Conservation (phyloP, 352 stramenopile genomes). For the Globisporangium acanthophoron region DNA sequence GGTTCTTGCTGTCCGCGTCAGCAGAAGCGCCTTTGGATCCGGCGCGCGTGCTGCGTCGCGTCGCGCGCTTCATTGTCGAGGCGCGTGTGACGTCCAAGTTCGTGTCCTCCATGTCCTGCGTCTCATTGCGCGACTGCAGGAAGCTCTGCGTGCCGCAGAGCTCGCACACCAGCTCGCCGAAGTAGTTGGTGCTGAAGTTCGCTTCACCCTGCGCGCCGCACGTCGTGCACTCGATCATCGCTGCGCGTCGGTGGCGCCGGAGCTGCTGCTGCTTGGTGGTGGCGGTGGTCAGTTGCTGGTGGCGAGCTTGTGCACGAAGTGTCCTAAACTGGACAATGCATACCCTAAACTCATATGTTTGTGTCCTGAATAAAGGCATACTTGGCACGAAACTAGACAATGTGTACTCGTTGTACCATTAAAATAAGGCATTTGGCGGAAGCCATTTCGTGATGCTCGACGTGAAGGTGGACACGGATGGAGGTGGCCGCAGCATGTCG, state of each 20-base stretch:
- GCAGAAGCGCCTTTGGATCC: background rate
- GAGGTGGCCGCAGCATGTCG: too few relatives aligned
- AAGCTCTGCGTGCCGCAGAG: conserved; percentile 82
- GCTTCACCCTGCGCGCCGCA: conserved; percentile 68
- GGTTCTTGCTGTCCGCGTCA: background rate
- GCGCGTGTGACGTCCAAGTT: conserved; percentile 34
- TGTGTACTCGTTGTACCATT: too few relatives aligned
- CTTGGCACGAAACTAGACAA: background rate
- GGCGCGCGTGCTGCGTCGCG: conserved; percentile 27
- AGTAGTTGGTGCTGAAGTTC: conserved; percentile 84
- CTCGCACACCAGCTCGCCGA: conserved; percentile 81
- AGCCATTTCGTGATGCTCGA: too few relatives aligned
- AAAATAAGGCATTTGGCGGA: too few relatives aligned
- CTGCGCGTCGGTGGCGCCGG: background rate
- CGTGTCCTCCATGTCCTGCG: conserved; percentile 75
- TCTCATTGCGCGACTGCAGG: conserved; percentile 77
- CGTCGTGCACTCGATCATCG: conserved; percentile 71
- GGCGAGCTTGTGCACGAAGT: too few relatives aligned
- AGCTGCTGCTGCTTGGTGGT: background rate
- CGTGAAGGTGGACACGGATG: too few relatives aligned
- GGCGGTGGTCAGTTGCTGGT: background rate
- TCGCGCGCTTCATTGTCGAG: conserved; percentile 23
- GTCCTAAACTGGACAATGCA: background rate
- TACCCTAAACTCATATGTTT: too few relatives aligned
- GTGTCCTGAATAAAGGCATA: background rate